Conservation (phyloP, 2,329 filamentous ascomycete genomes). For the Cytospora schulzeri region DNA sequence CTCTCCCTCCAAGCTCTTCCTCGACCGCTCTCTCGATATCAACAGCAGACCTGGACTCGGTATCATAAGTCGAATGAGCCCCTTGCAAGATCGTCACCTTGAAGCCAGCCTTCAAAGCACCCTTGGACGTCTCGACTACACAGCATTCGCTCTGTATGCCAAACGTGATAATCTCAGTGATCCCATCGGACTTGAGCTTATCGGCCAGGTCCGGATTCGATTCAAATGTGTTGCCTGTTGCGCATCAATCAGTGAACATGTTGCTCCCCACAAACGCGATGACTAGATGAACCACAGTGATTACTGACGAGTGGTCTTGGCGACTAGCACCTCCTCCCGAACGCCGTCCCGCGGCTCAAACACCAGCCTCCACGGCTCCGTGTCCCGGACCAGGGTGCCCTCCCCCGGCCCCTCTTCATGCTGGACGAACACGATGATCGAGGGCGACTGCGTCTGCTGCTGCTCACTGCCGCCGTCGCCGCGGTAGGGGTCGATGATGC, state of each 20-base stretch:
- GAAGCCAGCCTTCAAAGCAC: conserved; percentile 36
- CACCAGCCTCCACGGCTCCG: conserved; percentile 35
- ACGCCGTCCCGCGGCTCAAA: conserved; percentile 33
- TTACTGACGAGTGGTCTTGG: conserved; percentile 35
- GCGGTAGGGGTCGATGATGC: conserved; percentile 22
- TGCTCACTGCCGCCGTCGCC: not conserved
- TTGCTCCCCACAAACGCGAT: no score
- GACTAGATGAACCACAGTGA: no score
- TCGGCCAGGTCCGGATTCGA: conserved; percentile 36
- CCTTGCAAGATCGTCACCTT: conserved; percentile 35
- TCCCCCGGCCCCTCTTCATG: conserved; percentile 34
- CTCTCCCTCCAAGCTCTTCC: conserved; percentile 29
- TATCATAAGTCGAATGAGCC: conserved; percentile 39
- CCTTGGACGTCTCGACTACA: conserved; percentile 34
- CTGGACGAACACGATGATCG: conserved; percentile 36
- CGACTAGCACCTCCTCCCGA: conserved; percentile 32
- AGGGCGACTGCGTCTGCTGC: not conserved
- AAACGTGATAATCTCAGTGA: conserved; percentile 34
- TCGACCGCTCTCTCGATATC: conserved; percentile 37
- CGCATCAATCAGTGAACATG: not conserved
- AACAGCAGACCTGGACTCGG: conserved; percentile 29
- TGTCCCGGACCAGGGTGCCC: conserved; percentile 32
- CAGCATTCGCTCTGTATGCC: conserved; percentile 40
- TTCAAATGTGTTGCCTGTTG: conserved; percentile 35
- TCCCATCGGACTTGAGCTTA: conserved; percentile 30